Evolutionary conservation across 805 yeast genomes (phyloP).

Genomic region (Candida incommunis): DNA sequence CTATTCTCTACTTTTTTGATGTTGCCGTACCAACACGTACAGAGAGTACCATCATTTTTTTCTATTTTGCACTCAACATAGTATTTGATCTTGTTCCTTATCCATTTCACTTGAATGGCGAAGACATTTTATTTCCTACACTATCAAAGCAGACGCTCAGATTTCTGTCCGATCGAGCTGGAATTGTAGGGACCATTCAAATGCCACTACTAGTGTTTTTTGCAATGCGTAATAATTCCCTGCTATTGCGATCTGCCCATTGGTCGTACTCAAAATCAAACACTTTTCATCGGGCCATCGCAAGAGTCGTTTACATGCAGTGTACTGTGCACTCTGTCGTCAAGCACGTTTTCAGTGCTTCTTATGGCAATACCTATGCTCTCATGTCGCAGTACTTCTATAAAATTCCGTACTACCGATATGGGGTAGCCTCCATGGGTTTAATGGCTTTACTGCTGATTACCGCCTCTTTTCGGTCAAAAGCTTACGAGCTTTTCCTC

Average conservation of each 20-base stretch:
- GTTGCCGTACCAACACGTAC: slow-evolving; percentile 36
- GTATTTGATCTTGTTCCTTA: slow-evolving; percentile 20
- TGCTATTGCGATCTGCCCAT: slow-evolving; percentile 40
- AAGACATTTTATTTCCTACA: slow-evolving; percentile 25
- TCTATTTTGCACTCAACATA: slow-evolving; percentile 25
- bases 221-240: slow-evolving; percentile 49
- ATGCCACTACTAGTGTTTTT: slow-evolving; percentile 40
- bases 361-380: slow-evolving; percentile 19
- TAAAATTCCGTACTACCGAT: slow-evolving; percentile 21
- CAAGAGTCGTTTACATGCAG: slow-evolving; percentile 29
- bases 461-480: slow-evolving; percentile 36
- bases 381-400: slow-evolving; percentile 17
- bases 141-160: slow-evolving; percentile 26
- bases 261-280: slow-evolving; percentile 43
- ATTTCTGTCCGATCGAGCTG: slow-evolving; percentile 39
- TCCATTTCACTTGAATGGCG: slow-evolving; percentile 18
- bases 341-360: slow-evolving; percentile 34
- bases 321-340: slow-evolving; percentile 32
- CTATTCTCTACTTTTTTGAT: slow-evolving; percentile 11
- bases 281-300: slow-evolving; percentile 43
- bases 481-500: slow-evolving; percentile 41
- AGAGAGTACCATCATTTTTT: slow-evolving; percentile 30
- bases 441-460: slow-evolving; percentile 27
- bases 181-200: slow-evolving; percentile 32
- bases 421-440: slow-evolving; percentile 22